Percentiles rank a stretch among this genome's conserved stretches.
These are phyloP conservation scores for Phallus indusiatus DNA, from an alignment of 768 basidiomycete genomes.

Conservation along the genomic window DNA sequence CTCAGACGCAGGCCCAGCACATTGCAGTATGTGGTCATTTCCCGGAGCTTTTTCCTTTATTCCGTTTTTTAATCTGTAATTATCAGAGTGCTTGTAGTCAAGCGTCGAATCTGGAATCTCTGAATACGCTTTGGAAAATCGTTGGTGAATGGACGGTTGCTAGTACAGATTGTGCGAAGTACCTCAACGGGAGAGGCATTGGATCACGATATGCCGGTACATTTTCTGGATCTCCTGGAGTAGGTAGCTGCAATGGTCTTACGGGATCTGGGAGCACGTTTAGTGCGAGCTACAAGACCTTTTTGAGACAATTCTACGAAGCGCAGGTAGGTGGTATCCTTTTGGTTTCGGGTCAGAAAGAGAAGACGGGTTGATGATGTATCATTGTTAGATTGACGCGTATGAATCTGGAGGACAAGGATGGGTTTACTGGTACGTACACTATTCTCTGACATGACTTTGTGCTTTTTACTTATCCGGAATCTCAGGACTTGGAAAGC, in stretches of 20 bases:
- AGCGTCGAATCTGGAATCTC: conserved; percentile 35
- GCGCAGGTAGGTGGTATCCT: conserved; percentile 49
- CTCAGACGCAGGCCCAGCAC: conserved; percentile 4
- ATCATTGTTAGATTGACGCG: conserved; percentile 31
- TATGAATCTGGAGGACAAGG: conserved; percentile 56
- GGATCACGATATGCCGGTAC: conserved; percentile 55
- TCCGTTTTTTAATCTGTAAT: background rate
- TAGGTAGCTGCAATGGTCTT: conserved; percentile 66
- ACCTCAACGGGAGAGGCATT: conserved; percentile 74
- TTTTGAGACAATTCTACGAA: conserved; percentile 76
- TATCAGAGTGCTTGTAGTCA: conserved; percentile 40
- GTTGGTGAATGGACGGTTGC: conserved; percentile 87
- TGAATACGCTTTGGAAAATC: conserved; percentile 61
- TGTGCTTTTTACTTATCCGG: background rate
- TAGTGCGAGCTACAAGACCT: conserved; percentile 69
- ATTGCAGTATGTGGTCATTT: conserved; percentile 6
- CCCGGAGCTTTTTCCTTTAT: background rate
- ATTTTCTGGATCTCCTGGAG: conserved; percentile 48
- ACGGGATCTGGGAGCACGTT: conserved; percentile 72
- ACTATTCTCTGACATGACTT: background rate
- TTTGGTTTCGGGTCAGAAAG: background rate
- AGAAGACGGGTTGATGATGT: background rate
- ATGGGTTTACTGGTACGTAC: conserved; percentile 54
- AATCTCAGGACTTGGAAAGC: conserved; percentile 63
- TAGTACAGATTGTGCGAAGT: conserved; percentile 67